Base-by-base conservation (phyloP, 306 rosid species). In the Coriaria nepalensis region DNA sequence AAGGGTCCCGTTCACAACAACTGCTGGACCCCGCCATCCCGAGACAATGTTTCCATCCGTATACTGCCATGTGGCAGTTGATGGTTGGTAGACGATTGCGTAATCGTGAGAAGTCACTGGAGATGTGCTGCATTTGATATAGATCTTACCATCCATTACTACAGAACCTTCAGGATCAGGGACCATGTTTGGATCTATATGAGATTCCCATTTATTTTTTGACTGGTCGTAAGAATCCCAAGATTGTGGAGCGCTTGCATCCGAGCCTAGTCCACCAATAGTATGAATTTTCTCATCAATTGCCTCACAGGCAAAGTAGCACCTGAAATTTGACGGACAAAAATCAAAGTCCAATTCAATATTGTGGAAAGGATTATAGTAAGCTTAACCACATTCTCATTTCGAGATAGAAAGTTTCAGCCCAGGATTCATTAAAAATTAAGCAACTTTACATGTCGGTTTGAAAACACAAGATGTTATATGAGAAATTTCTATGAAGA, bases 21-120 rank as follows among this genome's bases (percentile, higher is more conserved):
- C 82, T 0, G 87, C 87, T 0, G 95, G 98, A 56, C 98, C 98
- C 58, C 42, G 74, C 97, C 95, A 90, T 50, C 90, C 95, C 0
- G 73, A 79, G 45, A 67, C 95, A 80, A 90, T 64, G 49, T 90
- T 87, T 35, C 75, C 52, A 51, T 90, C 84, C 8, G 82, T 81
- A 46, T 79, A 75, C 73, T 81, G 77, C 97, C 97, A 84, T 2
- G 64, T 74, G 45, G 74, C 75, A 13, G 70, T 84, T 8, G 84
- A 74, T 48, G 97, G 84, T 10, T 90, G 90, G 13, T 81, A 90
- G 52, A 73, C 82, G n/a, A 75, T 63, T 8, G 84, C 90, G 46
- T 68, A 58, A 13, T 60, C 73, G 45, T 73, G 73, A 56, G 80
- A 61, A 46, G 74, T 67, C 44, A 64, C 72, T 11, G 80, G 59